Evolutionary conservation across 495 filamentous ascomycete genomes (phyloP), one percentile per base, ranked within the genome.

Genomic region (Hyaloscypha bicolor): DNA sequence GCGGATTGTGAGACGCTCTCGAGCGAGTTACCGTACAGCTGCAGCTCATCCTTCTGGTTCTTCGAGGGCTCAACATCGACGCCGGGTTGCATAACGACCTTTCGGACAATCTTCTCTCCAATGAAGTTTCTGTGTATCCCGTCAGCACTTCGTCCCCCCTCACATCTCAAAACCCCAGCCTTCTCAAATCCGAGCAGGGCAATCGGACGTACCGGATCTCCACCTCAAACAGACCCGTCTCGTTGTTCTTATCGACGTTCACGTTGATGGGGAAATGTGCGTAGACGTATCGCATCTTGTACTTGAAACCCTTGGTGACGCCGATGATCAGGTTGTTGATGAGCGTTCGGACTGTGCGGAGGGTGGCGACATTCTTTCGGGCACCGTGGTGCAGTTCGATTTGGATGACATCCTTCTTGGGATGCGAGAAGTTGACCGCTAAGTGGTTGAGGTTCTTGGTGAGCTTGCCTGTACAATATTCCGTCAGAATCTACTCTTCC

Each of bases 231-330:
- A 87, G 79, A 63, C 91, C 94, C 71, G 93, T 95, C 85, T 98
- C 94, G 73, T 80, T 79, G 87, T 96, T 95, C 90, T 96, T 94
- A 68, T 98, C 93, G 72, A 99, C 82, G 86, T 98, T 98, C 80
- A 99, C 95, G 87, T 98, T 99, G 92, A 99, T 99, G 79, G 95
- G 95, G 79, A 99, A 99, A 88, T 99, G 95, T 75, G 95, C 95
- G 81, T 99, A 99, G 83, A 99, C 95, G 83, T 99, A 99, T 72
- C 95, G 92, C 95, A 99, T 98, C 91, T 98, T 99, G 91, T 99
- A 99, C 85, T 94, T 94, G 91, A 91, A 99, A 69, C 95, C 95
- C 84, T 91, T 94, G 77, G 96, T 99, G 68, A 99, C 95, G 81
- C 95, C 95, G 78, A 93, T 90, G 82, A 98, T 91, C 80, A 99